These are phyloP conservation scores for Striga hermonthica DNA, from an alignment of 305 asterid species.

Conservation along the genomic window DNA sequence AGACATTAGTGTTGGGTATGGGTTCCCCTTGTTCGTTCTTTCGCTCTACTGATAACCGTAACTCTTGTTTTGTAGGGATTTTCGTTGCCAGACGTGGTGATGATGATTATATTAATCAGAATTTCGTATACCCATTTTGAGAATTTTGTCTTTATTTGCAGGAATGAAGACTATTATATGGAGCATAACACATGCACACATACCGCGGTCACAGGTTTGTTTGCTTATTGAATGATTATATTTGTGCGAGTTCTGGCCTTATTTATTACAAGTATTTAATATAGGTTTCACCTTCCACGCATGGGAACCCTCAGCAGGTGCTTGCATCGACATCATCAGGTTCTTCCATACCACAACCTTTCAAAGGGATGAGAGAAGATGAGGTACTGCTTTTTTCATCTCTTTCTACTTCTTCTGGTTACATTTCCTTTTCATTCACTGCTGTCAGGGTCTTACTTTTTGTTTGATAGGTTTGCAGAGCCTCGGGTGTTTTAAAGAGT, in stretches of 20 bases:
- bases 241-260: slow-evolving; percentile 27
- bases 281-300: slow-evolving; percentile 92
- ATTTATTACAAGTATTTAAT: slow-evolving; percentile 23
- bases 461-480: slow-evolving; percentile 90
- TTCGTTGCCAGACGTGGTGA: not conserved
- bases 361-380: slow-evolving; percentile 96
- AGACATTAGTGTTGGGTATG: slow-evolving; percentile 96
- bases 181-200: slow-evolving; percentile 98
- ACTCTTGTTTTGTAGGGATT: slow-evolving; percentile 11
- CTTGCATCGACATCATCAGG: slow-evolving; percentile 65
- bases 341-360: slow-evolving; percentile 68
- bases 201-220: slow-evolving; percentile 92
- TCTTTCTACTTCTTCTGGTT: not conserved
- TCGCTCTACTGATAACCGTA: slow-evolving; percentile 10
- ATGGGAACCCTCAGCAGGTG: slow-evolving; percentile 82
- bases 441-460: slow-evolving; percentile 33
- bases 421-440: slow-evolving; percentile 28
- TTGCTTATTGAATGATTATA: slow-evolving; percentile 26
- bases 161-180: slow-evolving; percentile 99
- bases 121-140: slow-evolving; percentile 19
- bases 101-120: slow-evolving; percentile 6
- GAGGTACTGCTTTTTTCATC: slow-evolving; percentile 55
- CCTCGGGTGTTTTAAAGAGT: slow-evolving; percentile 95
- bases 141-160: slow-evolving; percentile 35
- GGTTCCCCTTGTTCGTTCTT: slow-evolving; percentile 32